Conservation (phyloP, 495 filamentous ascomycete genomes). For the Neurospora africana region DNA sequence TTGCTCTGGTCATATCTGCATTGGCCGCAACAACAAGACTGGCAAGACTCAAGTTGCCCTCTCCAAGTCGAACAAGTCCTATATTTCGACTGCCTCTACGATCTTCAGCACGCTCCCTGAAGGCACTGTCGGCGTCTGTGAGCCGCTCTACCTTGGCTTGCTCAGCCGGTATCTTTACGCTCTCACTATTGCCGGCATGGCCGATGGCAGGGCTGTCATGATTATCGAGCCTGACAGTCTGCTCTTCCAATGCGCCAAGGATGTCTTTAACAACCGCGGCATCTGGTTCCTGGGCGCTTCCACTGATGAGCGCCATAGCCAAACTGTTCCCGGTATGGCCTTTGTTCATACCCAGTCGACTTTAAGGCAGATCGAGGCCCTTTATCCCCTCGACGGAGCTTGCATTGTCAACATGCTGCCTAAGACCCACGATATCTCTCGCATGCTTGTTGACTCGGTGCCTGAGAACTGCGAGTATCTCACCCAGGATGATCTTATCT, state of each 20-base stretch:
- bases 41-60: conserved; percentile 19
- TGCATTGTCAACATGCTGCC: conserved; percentile 25
- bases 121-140: background rate
- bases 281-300: conserved; percentile 10
- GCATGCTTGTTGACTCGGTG: conserved; percentile 11
- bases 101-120: background rate
- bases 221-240: conserved; percentile 26
- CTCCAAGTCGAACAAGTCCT: conserved; percentile 23
- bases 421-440: conserved; percentile 11
- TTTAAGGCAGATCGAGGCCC: conserved; percentile 13
- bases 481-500: background rate
- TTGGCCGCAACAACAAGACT: conserved; percentile 18
- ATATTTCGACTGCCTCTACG: background rate
- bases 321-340: background rate
- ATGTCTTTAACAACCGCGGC: conserved; percentile 7
- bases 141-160: conserved; percentile 6
- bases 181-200: conserved; percentile 5
- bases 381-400: conserved; percentile 13
- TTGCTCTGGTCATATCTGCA: conserved; percentile 15
- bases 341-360: conserved; percentile 18
- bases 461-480: conserved; percentile 17
- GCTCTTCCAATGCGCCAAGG: conserved; percentile 17
- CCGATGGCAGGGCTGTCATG: conserved; percentile 8
- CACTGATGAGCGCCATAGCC: conserved; percentile 3
- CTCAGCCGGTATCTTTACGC: conserved; percentile 19